Conservation (phyloP, 1,139 yeast genomes). For the Suhomyces anneliseae region DNA sequence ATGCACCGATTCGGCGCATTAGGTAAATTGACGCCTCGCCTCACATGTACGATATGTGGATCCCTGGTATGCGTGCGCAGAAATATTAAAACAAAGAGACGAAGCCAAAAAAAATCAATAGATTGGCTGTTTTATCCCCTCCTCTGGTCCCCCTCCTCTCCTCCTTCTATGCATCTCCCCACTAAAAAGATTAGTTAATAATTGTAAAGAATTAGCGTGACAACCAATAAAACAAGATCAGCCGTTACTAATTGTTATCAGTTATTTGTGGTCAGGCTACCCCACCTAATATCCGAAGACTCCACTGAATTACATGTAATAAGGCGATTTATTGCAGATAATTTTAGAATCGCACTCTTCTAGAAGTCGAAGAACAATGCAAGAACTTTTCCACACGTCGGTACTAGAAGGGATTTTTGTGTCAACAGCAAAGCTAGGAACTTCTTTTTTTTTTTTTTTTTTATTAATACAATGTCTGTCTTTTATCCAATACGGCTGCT, state of each 20-base stretch:
- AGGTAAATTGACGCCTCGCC: background rate
- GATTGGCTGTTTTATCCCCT: no score
- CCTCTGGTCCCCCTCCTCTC: no score
- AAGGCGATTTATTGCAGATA: background rate
- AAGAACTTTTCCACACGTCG: background rate
- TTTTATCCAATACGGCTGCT: background rate
- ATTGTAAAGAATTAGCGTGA: no score
- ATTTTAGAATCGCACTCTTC: background rate
- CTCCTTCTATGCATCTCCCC: no score
- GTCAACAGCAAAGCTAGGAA: background rate
- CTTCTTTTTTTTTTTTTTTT: no score
- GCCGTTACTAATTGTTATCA: no score
- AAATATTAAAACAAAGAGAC: background rate
- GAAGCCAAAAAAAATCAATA: no score
- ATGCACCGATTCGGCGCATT: constrained; percentile 4
- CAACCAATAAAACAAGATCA: no score
- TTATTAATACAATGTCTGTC: no score
- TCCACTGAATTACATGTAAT: background rate
- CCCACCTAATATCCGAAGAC: background rate
- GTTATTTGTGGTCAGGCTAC: background rate
- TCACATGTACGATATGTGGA: background rate
- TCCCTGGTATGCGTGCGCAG: background rate
- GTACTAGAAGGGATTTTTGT: background rate
- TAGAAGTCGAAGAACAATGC: background rate
- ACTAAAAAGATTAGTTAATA: no score